These are phyloP conservation scores for Phaseolus lunatus DNA, from an alignment of 306 rosid genomes.

Conservation along the genomic window DNA sequence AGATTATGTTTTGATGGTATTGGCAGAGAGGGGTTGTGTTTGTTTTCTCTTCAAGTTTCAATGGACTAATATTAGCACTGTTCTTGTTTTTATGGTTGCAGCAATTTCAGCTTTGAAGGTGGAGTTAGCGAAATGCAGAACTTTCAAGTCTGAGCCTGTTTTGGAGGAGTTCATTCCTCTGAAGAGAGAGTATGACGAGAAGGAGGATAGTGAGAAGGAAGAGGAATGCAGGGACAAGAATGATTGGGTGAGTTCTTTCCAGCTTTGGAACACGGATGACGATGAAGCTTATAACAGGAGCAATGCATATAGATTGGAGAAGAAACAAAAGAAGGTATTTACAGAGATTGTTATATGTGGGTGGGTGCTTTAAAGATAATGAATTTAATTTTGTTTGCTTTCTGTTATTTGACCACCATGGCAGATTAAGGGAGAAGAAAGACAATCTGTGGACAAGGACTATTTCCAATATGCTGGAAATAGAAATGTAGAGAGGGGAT, in stretches of 20 bases:
- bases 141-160: slow-evolving; percentile 24
- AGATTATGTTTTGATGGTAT: background rate
- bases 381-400: background rate
- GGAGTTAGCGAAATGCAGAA: slow-evolving; percentile 54
- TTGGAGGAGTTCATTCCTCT: slow-evolving; percentile 26
- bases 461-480: background rate
- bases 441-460: background rate
- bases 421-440: slow-evolving; percentile 1
- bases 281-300: background rate
- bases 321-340: slow-evolving; percentile 8
- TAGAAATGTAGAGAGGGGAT: slow-evolving; percentile 2
- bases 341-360: background rate
- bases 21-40: background rate
- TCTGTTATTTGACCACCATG: background rate
- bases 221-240: background rate
- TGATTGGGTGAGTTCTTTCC: slow-evolving; percentile 28
- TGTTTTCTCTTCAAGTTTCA: background rate
- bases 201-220: slow-evolving; percentile 8
- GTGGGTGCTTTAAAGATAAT: background rate
- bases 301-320: background rate
- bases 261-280: slow-evolving; percentile 31
- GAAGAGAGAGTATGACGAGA: slow-evolving; percentile 1
- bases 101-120: slow-evolving; percentile 49
- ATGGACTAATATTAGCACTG: background rate
- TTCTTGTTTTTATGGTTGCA: background rate